These are phyloP conservation scores for Plantago ovata DNA, from an alignment of 257 asterid genomes.

Conservation along the genomic window DNA sequence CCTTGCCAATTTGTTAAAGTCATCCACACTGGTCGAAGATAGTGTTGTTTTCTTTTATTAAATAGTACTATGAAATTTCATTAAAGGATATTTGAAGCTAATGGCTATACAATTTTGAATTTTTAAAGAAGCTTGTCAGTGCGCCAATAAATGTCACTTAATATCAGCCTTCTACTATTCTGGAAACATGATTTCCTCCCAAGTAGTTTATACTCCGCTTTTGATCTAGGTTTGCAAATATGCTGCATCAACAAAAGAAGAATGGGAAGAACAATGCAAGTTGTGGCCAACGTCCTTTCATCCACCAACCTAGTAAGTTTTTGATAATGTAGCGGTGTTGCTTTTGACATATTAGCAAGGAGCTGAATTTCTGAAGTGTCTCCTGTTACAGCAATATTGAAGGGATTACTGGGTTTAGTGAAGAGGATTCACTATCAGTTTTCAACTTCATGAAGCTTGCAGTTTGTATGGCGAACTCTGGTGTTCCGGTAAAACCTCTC, in stretches of 20 bases:
- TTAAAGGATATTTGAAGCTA: neutral
- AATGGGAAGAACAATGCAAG: constrained; percentile 96
- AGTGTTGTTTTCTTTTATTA: neutral
- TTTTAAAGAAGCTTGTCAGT: neutral
- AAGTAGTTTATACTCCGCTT: no score
- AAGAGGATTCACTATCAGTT: constrained; percentile 57
- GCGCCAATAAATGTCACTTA: neutral
- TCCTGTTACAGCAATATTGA: constrained; percentile 61
- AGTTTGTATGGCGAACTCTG: constrained; percentile 55
- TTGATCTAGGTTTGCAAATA: constrained; percentile 58
- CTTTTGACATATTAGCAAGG: neutral
- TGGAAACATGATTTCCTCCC: neutral
- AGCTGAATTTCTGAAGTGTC: constrained; percentile 26
- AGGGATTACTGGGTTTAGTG: constrained; percentile 84
- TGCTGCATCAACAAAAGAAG: constrained; percentile 89
- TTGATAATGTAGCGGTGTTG: neutral
- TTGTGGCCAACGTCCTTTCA: constrained; percentile 96
- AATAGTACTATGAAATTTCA: no score
- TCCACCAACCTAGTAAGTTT: constrained; percentile 82
- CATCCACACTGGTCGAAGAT: no score
- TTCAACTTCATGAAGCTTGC: constrained; percentile 66
- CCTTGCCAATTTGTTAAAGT: no score
- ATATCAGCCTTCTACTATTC: neutral
- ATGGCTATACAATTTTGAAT: neutral
- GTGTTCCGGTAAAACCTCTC: constrained; percentile 39